Conservation (phyloP, 2,329 filamentous ascomycete species). For the Hypoxylon sp. region DNA sequence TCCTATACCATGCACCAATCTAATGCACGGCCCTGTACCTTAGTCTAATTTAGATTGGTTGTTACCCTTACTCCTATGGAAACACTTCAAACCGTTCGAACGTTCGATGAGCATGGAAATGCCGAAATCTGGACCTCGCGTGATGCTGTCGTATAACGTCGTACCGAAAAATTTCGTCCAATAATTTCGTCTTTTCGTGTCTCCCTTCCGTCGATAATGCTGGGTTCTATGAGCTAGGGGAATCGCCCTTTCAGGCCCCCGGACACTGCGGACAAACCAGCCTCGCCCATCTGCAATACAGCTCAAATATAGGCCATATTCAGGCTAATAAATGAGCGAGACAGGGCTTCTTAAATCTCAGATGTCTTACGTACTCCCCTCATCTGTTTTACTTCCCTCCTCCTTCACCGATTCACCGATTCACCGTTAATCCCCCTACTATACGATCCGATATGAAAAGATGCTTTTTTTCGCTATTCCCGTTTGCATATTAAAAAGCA, state of each 20-base stretch:
- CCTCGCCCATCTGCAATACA: not conserved
- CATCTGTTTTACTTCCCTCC: conserved; percentile 6
- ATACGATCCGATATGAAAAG: not conserved
- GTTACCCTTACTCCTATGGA: conserved; percentile 6
- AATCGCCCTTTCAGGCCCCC: not conserved
- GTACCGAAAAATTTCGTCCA: conserved; percentile 10
- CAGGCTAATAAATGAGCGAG: conserved; percentile 27
- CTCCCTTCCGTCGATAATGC: not conserved
- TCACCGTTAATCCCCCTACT: not conserved
- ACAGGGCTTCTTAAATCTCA: conserved; percentile 5
- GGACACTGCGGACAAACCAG: conserved; percentile 15
- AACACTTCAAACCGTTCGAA: conserved; percentile 22
- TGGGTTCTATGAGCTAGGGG: not conserved
- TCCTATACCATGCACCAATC: not conserved
- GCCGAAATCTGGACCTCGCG: conserved; percentile 28
- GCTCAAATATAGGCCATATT: conserved; percentile 1
- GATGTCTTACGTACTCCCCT: conserved; percentile 4
- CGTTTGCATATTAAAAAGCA: conserved; percentile 15
- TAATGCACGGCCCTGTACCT: conserved; percentile 13
- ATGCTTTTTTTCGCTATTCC: conserved; percentile 4
- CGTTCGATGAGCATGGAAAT: conserved; percentile 19
- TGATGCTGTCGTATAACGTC: conserved; percentile 32
- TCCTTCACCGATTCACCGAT: not conserved
- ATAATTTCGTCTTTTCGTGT: conserved; percentile 14
- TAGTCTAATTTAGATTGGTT: conserved; percentile 13